phyloP scores from a whole-genome alignment of 164 flowering plant genomes.

The Pachysandra terminalis region DNA sequence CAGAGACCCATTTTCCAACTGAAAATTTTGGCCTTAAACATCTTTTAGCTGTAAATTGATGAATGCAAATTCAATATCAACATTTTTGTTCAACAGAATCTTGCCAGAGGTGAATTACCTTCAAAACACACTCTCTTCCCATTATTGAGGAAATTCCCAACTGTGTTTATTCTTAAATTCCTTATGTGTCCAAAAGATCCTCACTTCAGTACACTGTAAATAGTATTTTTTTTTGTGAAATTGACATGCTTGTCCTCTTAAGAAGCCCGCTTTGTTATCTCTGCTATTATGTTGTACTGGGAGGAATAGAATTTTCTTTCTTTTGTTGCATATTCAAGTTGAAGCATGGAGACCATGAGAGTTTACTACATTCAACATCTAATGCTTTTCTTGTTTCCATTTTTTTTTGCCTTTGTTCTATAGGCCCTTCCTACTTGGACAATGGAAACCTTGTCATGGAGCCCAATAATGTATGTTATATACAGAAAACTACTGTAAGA shows the following conservation, averaged over 20 bases:
- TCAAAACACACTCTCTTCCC: too few species aligned
- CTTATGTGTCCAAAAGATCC: neutral
- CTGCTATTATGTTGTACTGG: neutral
- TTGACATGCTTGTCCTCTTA: neutral
- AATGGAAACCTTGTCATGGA: conserved; percentile 36
- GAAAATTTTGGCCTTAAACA: too few species aligned
- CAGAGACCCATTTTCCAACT: too few species aligned
- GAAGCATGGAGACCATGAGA: neutral
- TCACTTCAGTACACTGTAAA: neutral
- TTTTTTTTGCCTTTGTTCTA: neutral
- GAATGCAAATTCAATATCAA: neutral
- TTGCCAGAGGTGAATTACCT: too few species aligned
- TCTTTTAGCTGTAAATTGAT: neutral
- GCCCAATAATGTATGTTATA: conserved; percentile 24
- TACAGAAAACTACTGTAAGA: conserved; percentile 32
- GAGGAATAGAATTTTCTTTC: neutral
- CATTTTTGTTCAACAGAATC: too few species aligned
- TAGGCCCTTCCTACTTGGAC: conserved; percentile 44
- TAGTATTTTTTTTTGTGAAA: neutral
- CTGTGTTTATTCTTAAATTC: neutral
- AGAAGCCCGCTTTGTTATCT: neutral
- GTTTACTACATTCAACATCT: neutral
- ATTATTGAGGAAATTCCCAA: too few species aligned
- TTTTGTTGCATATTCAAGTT: conserved; percentile 1
- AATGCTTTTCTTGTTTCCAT: neutral